Evolutionary conservation across 202 grass and related monocot genomes (phyloP).

Genomic region (Setaria italica): DNA sequence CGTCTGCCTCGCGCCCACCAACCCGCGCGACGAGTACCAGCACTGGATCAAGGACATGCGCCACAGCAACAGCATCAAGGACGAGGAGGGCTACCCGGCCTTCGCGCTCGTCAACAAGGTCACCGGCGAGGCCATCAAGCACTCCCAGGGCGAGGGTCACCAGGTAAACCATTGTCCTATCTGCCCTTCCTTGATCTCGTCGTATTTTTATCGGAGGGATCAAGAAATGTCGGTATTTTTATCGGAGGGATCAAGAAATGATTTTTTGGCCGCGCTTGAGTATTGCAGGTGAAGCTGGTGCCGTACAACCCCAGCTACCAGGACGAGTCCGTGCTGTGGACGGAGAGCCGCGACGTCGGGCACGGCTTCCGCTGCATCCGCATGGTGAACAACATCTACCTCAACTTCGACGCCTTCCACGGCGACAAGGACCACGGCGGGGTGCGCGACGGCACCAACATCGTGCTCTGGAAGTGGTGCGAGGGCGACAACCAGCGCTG

Average conservation of each 20-base stretch:
- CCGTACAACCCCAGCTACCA: slow-evolving; percentile 66
- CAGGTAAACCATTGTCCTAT: slow-evolving; percentile 43
- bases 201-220: background rate
- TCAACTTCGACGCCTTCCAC: slow-evolving; percentile 85
- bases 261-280: background rate
- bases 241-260: background rate
- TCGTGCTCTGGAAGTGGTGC: slow-evolving; percentile 96
- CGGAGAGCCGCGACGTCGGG: slow-evolving; percentile 85
- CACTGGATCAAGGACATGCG: slow-evolving; percentile 95
- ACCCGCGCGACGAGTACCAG: slow-evolving; percentile 77
- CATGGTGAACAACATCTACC: slow-evolving; percentile 96
- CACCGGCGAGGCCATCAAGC: slow-evolving; percentile 83
- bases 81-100: slow-evolving; percentile 86
- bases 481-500: slow-evolving; percentile 98
- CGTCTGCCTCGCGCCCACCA: slow-evolving; percentile 66
- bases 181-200: background rate
- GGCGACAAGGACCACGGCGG: slow-evolving; percentile 91
- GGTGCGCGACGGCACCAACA: slow-evolving; percentile 78
- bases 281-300: slow-evolving; percentile 66
- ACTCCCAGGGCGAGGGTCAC: slow-evolving; percentile 78
- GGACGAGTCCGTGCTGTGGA: slow-evolving; percentile 93
- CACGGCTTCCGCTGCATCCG: slow-evolving; percentile 89
- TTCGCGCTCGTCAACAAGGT: slow-evolving; percentile 77
- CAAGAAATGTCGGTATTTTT: background rate
- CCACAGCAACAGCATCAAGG: slow-evolving; percentile 79